A percentile compares a stretch with the other conserved stretches of the same genome.
Evolutionary conservation across 2,329 filamentous ascomycete genomes (phyloP).

Genomic region (Periconia sp.): DNA sequence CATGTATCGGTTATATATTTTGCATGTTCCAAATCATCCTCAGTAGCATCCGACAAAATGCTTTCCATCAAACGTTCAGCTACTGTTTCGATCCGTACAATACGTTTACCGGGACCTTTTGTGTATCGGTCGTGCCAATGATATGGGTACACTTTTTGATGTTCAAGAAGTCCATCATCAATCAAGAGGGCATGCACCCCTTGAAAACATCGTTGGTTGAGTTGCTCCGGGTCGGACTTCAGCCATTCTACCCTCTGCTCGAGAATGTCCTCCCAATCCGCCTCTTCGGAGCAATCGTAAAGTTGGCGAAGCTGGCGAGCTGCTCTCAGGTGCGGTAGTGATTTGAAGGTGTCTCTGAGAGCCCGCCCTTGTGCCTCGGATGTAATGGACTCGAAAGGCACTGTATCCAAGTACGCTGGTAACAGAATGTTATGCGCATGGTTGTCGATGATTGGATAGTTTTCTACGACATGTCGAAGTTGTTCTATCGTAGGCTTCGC

Average conservation of each 20-base stretch:
- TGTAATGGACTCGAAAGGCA: constrained; percentile 67
- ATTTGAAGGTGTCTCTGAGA: constrained; percentile 65
- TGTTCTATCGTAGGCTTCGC: constrained; percentile 37
- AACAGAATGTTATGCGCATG: constrained; percentile 74
- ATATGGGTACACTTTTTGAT: constrained; percentile 64
- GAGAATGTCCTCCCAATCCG: constrained; percentile 66
- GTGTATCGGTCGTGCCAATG: constrained; percentile 67
- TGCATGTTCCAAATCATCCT: constrained; percentile 38
- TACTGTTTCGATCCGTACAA: constrained; percentile 78
- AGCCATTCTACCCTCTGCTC: constrained; percentile 56
- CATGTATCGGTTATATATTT: constrained; percentile 46
- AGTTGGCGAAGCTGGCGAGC: constrained; percentile 70
- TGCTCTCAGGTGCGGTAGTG: constrained; percentile 73
- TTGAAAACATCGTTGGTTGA: constrained; percentile 69
- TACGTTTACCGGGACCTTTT: constrained; percentile 68
- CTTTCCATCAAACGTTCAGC: constrained; percentile 68
- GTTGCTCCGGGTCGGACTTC: constrained; percentile 55
- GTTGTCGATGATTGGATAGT: constrained; percentile 71
- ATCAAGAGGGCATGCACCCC: constrained; percentile 77
- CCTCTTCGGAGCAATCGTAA: constrained; percentile 62
- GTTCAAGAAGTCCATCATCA: constrained; percentile 73
- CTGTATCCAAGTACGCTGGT: constrained; percentile 53
- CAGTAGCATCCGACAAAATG: constrained; percentile 48
- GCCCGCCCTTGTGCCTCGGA: constrained; percentile 76
- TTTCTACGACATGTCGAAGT: constrained; percentile 39